Evolutionary conservation across 2,329 filamentous ascomycete species (phyloP).

Genomic region (Talaromyces atroroseus): DNA sequence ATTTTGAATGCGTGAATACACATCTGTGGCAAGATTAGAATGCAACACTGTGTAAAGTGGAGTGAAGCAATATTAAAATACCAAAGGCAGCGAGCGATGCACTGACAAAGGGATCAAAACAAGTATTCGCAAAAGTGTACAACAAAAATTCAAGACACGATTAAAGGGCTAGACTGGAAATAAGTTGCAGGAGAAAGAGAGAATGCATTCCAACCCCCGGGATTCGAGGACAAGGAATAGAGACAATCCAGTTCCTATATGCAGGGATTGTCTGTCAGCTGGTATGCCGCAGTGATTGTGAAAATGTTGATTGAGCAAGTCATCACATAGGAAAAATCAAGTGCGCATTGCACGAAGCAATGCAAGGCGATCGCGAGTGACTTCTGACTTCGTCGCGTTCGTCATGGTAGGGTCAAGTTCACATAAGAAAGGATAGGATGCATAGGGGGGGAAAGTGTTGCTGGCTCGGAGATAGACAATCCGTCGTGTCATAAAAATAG

Average conservation of each 20-base stretch:
- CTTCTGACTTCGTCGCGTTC: conserved; percentile 1
- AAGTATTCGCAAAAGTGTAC: conserved; percentile 7
- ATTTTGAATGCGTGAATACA: conserved; percentile 1
- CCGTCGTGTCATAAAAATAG: conserved; percentile 28
- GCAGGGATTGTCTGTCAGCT: conserved; percentile 2
- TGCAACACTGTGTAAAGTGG: not conserved
- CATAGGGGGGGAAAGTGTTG: not conserved
- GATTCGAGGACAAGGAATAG: not conserved
- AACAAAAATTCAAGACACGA: conserved; percentile 5
- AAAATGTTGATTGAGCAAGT: not conserved
- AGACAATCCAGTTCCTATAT: not conserved
- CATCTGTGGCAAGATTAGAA: not conserved
- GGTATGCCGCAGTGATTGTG: not conserved
- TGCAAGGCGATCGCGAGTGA: conserved; percentile 1
- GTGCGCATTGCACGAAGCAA: not conserved
- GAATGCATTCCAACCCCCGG: not conserved
- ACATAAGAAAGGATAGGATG: conserved; percentile 3
- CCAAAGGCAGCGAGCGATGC: not conserved
- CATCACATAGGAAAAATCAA: conserved; percentile 12
- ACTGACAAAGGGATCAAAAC: not conserved
- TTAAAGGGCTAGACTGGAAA: conserved; percentile 11
- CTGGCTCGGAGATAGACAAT: conserved; percentile 12
- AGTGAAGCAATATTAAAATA: conserved; percentile 3
- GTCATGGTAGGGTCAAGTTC: conserved; percentile 12
- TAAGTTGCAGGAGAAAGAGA: conserved; percentile 4